phyloP scores from a whole-genome alignment of 768 basidiomycete species.

The Suillus spraguei region DNA sequence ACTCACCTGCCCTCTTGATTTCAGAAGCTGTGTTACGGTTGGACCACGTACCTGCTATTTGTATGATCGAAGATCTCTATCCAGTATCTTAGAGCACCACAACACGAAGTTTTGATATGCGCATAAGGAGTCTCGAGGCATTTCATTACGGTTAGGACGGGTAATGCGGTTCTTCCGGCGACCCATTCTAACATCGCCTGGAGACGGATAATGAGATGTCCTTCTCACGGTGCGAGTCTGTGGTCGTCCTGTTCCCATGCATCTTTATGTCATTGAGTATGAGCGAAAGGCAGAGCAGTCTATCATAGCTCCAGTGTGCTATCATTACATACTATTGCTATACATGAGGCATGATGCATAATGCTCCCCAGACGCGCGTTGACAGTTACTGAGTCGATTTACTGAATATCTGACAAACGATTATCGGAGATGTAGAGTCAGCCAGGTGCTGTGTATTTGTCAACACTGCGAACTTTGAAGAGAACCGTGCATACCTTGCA shows the following conservation, averaged over 20 bases:
- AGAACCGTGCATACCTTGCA: background rate
- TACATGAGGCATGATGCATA: background rate
- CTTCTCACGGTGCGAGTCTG: too few species aligned
- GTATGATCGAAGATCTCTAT: background rate
- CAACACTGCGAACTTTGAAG: background rate
- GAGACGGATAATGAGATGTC: too few species aligned
- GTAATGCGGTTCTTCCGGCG: background rate
- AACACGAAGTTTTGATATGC: background rate
- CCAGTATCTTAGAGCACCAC: background rate
- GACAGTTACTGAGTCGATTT: background rate
- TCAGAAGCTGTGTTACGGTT: background rate
- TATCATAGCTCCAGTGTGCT: background rate
- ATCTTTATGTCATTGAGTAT: too few species aligned
- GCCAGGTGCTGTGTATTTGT: too few species aligned
- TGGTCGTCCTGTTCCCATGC: too few species aligned
- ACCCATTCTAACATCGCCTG: background rate
- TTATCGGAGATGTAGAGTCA: background rate
- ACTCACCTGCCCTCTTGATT: background rate
- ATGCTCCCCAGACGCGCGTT: background rate
- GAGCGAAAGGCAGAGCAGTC: background rate
- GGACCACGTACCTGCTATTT: background rate
- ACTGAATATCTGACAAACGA: background rate
- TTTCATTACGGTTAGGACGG: background rate
- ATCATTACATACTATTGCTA: background rate
- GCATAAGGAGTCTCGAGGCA: background rate